These are phyloP conservation scores for Chaetomiaceae sp. DNA, from an alignment of 2,329 filamentous ascomycete genomes.

Conservation along the genomic window DNA sequence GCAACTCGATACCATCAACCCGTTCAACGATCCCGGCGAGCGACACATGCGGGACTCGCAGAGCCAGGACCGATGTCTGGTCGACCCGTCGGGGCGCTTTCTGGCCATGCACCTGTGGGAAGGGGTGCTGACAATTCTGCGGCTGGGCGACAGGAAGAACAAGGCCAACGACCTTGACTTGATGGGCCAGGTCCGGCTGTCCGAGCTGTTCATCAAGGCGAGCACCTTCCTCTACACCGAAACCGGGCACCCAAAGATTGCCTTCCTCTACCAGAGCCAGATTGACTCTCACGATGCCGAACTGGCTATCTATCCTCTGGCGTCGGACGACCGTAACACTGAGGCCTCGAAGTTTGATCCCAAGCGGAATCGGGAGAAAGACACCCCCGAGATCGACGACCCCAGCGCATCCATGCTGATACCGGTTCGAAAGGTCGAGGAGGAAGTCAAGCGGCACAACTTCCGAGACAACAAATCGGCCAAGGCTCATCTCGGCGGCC, in stretches of 20 bases:
- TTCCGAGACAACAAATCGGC: constrained; percentile 48
- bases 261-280: constrained; percentile 51
- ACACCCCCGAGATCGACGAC: constrained; percentile 48
- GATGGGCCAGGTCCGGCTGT: constrained; percentile 51
- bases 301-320: constrained; percentile 54
- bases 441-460: constrained; percentile 54
- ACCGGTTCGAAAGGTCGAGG: constrained; percentile 49
- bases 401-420: constrained; percentile 56
- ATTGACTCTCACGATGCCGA: constrained; percentile 47
- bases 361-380: constrained; percentile 48
- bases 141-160: constrained; percentile 42
- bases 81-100: constrained; percentile 68
- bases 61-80: constrained; percentile 73
- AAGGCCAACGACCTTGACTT: constrained; percentile 39
- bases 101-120: constrained; percentile 56
- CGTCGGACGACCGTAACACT: constrained; percentile 51
- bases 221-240: constrained; percentile 53
- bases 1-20: constrained; percentile 45
- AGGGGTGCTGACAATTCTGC: constrained; percentile 50
- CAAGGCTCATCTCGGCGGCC: constrained; percentile 58
- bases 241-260: constrained; percentile 52
- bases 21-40: constrained; percentile 49
- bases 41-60: constrained; percentile 68
- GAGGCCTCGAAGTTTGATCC: constrained; percentile 50
- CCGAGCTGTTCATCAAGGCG: constrained; percentile 54